Base-by-base conservation (phyloP, 345 rosid species). In the Boechera retrofracta region DNA sequence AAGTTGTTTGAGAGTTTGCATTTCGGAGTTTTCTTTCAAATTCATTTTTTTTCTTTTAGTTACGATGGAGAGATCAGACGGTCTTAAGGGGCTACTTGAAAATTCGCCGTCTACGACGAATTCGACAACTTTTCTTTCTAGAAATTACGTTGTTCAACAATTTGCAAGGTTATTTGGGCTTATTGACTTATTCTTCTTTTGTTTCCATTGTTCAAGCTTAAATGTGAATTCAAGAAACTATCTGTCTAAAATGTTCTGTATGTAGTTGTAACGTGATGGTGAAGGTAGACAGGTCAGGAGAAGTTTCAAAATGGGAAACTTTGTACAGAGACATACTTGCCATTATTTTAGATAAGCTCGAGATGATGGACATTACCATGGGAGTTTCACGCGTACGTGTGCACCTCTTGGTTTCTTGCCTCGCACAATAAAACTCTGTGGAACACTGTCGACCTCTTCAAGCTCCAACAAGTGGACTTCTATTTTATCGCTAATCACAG, bases 381-480 rank as follows among this genome's bases (percentile, higher is more conserved):
- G 52, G 69, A 24, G 53, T 21, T 28, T 72, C 69, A 52, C 69
- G 62, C 31, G 62, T 62, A n/a, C 31, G 62, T 62, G 10, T 72
- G 69, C 32, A 6, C 41, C 39, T 51, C 69, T 48, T 62, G 76
- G 69, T 72, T 72, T 33, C 39, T 72, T 51, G 76, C 53, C 10
- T 61, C 76, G 62, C 76, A 62, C 53, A 51, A 29, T 51, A 73
- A 29, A 64, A 63, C 54, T 51, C 62, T 73, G 1, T 63, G 69
- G 63, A 16, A 16, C 24, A 52, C 77, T 2, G 4, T 73, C 6
- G 77, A 39, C 53, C 42, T 63, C 10, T 9, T n/a, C 7, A 60
- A 47, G 38, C 28, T 26, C 49, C 15, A 47, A 58, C 33, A 24
- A 61, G 15, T 71, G 16, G 53, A 69, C 10, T 24, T 28, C 16